phyloP scores from a whole-genome alignment of 2,329 filamentous ascomycete genomes.

The Dendryphion nanum region DNA sequence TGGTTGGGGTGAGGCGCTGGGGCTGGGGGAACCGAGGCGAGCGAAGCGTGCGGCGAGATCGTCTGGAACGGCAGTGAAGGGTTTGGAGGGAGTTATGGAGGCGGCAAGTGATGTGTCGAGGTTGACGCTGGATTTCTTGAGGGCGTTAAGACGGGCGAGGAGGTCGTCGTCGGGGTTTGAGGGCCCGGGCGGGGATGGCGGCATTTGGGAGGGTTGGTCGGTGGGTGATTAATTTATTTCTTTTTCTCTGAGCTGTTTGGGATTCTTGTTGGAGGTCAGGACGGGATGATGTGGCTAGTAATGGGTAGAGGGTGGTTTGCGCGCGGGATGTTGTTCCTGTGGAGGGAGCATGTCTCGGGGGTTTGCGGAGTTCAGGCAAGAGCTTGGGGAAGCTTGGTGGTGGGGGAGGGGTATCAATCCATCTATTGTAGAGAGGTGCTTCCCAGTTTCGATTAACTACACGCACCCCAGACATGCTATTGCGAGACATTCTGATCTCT shows the following conservation, averaged over 20 bases:
- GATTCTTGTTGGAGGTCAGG: background rate
- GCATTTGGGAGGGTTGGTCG: too few relatives aligned
- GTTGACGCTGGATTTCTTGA: slow-evolving; percentile 45
- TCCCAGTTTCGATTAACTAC: too few relatives aligned
- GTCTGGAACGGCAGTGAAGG: slow-evolving; percentile 10
- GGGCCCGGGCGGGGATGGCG: background rate
- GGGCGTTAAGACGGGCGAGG: slow-evolving; percentile 49
- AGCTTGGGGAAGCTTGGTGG: slow-evolving; percentile 9
- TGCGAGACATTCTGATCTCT: too few relatives aligned
- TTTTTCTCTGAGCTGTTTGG: too few relatives aligned
- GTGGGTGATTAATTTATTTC: too few relatives aligned
- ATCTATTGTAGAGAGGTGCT: too few relatives aligned
- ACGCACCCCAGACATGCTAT: too few relatives aligned
- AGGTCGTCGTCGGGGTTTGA: slow-evolving; percentile 40
- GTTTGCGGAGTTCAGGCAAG: slow-evolving; percentile 18
- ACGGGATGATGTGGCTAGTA: too few relatives aligned
- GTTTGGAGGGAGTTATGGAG: slow-evolving; percentile 17
- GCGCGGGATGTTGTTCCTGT: background rate
- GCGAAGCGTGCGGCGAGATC: slow-evolving; percentile 40
- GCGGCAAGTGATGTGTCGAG: slow-evolving; percentile 24
- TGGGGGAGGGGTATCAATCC: slow-evolving; percentile 14
- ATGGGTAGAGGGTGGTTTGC: background rate
- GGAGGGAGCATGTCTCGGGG: background rate
- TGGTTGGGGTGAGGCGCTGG: slow-evolving; percentile 25
- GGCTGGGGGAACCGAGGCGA: slow-evolving; percentile 30